Evolutionary conservation across 352 stramenopile genomes (phyloP), one percentile per base, ranked within the genome.

Genomic region (Thraustochytrium sp.): DNA sequence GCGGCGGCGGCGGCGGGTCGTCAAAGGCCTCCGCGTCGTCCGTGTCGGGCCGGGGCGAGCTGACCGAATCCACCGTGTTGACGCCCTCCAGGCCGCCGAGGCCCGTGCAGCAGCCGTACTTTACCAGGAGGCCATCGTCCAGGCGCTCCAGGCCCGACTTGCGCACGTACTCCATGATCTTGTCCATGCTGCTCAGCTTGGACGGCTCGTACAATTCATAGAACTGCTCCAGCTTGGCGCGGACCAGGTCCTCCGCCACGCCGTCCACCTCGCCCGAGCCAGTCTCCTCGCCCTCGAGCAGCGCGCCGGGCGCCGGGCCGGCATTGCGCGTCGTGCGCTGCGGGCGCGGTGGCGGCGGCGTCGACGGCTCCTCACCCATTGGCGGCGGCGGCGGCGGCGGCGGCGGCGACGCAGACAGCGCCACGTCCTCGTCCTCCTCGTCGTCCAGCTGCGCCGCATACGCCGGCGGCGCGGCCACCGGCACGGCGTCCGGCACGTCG

Each of bases 21-120:
- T 55, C n/a, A 55, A 23, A 55, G 48, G 16, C 48, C n/a, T 55
- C 16, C 18, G 18, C 48, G 48, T 55, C 18, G 48, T 55, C 48
- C 18, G 18, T n/a, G 18, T 55, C 16, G 18, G 18, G 48, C 48
- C n/a, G 48, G 48, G 18, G 18, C n/a, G 48, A 23, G 16, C 48
- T 55, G 48, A 75, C n/a, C 8, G 8, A 9, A 61, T 80, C 68
- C 5, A 80, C 38, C 3, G 68, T 80, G 5, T 80, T 44, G 11
- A 34, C 68, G 2, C 53, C 53, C 26, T 61, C 34, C 18, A 80
- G 31, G 16, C 68, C 44, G 5, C 48, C 68, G 29, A 80, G 51
- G 13, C 68, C 68, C 34, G 68, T 80, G 11, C 23, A 51, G 68
- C 68, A 80, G 16, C 68, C 68, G 31, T 80, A 80, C 53, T 80